Conservation (phyloP, 2,329 filamentous ascomycete species). For the Hypoxylon sp. region DNA sequence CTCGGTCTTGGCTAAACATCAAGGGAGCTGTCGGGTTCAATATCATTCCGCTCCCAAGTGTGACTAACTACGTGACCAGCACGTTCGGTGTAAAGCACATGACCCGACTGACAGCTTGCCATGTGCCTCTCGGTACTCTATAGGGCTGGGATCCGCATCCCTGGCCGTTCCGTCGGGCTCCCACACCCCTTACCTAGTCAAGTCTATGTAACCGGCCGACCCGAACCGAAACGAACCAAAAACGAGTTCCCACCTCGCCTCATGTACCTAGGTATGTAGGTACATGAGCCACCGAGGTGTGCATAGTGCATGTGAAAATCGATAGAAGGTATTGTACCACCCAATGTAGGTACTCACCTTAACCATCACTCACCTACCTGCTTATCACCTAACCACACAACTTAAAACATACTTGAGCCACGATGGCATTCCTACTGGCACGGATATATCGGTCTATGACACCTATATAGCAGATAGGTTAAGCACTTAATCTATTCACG, state of each 20-base stretch:
- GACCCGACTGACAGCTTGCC: slow-evolving; percentile 1
- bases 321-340: not conserved
- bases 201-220: slow-evolving; percentile 5
- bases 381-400: not conserved
- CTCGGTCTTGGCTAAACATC: not conserved
- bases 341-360: not conserved
- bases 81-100: not conserved
- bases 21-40: not conserved
- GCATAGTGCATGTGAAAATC: not conserved
- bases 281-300: slow-evolving; percentile 1
- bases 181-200: slow-evolving; percentile 4
- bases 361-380: not conserved
- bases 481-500: not conserved
- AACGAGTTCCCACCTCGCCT: slow-evolving; percentile 4
- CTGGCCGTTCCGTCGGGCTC: slow-evolving; percentile 28
- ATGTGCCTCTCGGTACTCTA: slow-evolving; percentile 14
- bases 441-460: not conserved
- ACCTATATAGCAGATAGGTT: not conserved
- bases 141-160: slow-evolving; percentile 28
- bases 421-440: not conserved
- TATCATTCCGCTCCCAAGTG: not conserved
- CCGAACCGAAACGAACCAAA: slow-evolving; percentile 16
- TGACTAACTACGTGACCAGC: no score
- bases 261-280: not conserved
- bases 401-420: not conserved